These are phyloP conservation scores for Scheffersomyces stipitis DNA, from an alignment of 805 yeast species.

Conservation along the genomic window DNA sequence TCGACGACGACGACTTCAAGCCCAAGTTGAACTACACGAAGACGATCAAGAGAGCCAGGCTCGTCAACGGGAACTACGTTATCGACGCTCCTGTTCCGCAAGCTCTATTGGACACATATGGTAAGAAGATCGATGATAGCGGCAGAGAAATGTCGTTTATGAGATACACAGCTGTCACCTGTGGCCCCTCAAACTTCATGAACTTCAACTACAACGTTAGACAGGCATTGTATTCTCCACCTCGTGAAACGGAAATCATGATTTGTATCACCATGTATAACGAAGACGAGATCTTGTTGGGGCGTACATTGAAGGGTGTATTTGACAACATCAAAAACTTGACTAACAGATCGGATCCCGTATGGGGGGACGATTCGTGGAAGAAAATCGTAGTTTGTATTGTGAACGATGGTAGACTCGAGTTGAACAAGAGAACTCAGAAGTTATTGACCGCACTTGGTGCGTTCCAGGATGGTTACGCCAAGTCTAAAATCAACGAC, in stretches of 20 bases:
- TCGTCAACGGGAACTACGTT: conserved; percentile 52
- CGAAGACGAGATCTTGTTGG: conserved; percentile 61
- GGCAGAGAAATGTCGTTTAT: conserved; percentile 73
- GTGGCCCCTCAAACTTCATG: conserved; percentile 77
- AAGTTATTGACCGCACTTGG: conserved; percentile 86
- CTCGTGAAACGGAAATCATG: conserved; percentile 77
- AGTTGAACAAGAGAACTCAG: conserved; percentile 74
- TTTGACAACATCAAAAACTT: conserved; percentile 83
- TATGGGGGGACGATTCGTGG: conserved; percentile 98
- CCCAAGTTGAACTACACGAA: conserved; percentile 42
- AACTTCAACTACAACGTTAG: conserved; percentile 71
- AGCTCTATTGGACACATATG: conserved; percentile 35
- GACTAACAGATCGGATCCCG: conserved; percentile 58
- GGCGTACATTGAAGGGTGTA: conserved; percentile 61
- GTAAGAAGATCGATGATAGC: conserved; percentile 32
- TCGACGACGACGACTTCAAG: conserved; percentile 37
- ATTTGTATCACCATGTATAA: conserved; percentile 66
- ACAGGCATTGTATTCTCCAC: conserved; percentile 73
- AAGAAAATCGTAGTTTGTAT: conserved; percentile 87
- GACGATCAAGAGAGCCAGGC: conserved; percentile 47
- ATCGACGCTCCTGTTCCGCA: conserved; percentile 45
- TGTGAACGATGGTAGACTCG: conserved; percentile 89
- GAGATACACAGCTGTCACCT: conserved; percentile 93
- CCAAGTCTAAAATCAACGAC: conserved; percentile 85
- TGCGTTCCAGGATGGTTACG: conserved; percentile 92